Evolutionary conservation across 148 eudicot genomes (phyloP), one percentile per base, ranked within the genome.

Genomic region (Cornus florida): DNA sequence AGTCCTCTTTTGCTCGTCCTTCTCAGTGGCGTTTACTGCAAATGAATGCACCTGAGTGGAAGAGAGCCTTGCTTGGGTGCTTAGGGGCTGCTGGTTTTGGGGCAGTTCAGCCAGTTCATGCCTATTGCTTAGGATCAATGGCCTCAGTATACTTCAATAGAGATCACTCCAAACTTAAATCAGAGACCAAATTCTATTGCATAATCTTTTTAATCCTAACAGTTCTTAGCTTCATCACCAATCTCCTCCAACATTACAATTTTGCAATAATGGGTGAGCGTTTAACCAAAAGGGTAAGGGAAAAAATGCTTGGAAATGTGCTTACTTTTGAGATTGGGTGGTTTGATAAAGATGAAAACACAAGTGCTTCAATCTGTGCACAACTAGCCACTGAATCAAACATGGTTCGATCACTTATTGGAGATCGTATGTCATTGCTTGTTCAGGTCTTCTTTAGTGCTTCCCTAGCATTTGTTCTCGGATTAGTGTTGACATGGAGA

Each of bases 41-140:
- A 39, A 28, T 78, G 68, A 78, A 60, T 60, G 70, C 81, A 31
- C 81, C 81, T 39, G 81, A 70, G 38, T 70, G 81, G 74, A 78
- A 78, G 31, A 43, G 7, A 5, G n/a, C 70, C 31, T 11, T 78
- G 19, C 23, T 78, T 7, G 81, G 81, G 32, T 62, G 75, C 13
- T n/a, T 59, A 3, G 81, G 75, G 19, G 81, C 81, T 24, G 75
- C 66, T 78, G 70, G 31, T 41, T 78, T 23, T 48, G 81, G 81
- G 7, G 68, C 70, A 39, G 14, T 71, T 19, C 24, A 72, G 48
- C 70, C 75, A 10, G 22, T 78, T 59, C 12, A 60, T 62, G 31
- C 75, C 24, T 78, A 70, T 66, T 78, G 81, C 75, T 38, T 78
- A 53, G 81, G 81, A 39, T 28, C 81, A 28, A 35, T 78, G 8